Base-by-base conservation (phyloP, 2,329 filamentous ascomycete species). In the Alternaria rosae region DNA sequence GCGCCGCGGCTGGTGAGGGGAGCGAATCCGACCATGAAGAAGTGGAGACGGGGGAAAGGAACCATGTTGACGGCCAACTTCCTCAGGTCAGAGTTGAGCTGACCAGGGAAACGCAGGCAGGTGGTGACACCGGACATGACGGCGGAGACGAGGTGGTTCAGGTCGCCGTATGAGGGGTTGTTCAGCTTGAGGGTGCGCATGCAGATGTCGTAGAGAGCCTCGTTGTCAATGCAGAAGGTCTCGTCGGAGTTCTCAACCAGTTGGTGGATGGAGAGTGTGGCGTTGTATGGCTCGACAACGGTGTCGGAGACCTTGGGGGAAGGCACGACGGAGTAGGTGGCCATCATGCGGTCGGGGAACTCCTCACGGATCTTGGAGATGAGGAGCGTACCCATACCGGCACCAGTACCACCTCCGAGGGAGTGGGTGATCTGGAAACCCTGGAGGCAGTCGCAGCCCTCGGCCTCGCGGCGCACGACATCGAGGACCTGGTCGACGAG, bases 401-500 rank as follows among this genome's bases (percentile, higher is more conserved):
- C 94, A 93, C 95, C 95, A 78, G 95, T 99, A 90, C 95, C 95
- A 92, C 95, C 95, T 91, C 95, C 95, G 71, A 98, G 94, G 57
- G 95, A 98, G 92, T 99, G 95, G 82, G 95, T 99, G 87, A 99
- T 98, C 88, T 99, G 95, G 91, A 99, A 99, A 83, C 95, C 95
- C 87, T 99, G 95, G 70, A 99, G 94, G 89, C 93, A 97, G 89
- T 99, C 95, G 82, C 95, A 98, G 82, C 92, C 93, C 86, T 99
- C 95, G 74, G 95, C 94, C 88, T 99, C 95, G 79, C 95, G 94
- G 82, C 95, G 95, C 81, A 99, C 94, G 72, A 99, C 95, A 82
- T 98, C 95, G 76, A 99, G 90, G 75, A 99, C 95, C 80, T 97
- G 89, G 87, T 99, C 95, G 75, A 99, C 95, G 69, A 98, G 89